Percentiles rank a stretch among this genome's conserved stretches.
Conservation (phyloP, 1,139 yeast genomes). For the Suhomyces coccinellae region DNA sequence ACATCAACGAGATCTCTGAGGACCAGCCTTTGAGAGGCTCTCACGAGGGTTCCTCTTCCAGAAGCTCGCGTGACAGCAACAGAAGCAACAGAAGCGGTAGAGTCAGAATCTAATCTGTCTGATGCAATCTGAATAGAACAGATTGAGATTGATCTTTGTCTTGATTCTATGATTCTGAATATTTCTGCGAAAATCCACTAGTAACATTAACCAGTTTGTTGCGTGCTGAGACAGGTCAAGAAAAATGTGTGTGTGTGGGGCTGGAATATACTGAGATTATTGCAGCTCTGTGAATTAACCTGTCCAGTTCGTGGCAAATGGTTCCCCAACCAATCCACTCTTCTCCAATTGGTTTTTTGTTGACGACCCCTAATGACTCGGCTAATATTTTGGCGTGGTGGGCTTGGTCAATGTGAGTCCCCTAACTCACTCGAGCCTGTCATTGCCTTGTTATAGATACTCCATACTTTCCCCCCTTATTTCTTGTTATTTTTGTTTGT, state of each 20-base stretch:
- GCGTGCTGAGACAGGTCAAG: slow-evolving; percentile 9
- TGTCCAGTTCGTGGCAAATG: background rate
- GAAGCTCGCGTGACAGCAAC: slow-evolving; percentile 4
- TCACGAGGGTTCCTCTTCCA: slow-evolving; percentile 4
- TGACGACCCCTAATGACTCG: slow-evolving; percentile 12
- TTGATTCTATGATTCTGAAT: no score
- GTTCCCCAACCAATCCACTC: slow-evolving; percentile 3
- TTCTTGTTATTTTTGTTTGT: slow-evolving; percentile 7
- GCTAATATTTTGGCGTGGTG: slow-evolving; percentile 4
- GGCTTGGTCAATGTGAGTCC: background rate
- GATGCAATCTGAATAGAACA: no score
- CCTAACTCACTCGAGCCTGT: slow-evolving; percentile 1
- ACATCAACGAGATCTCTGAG: slow-evolving; percentile 2
- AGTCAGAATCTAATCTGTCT: slow-evolving; percentile 1
- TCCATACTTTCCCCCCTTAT: slow-evolving; percentile 11
- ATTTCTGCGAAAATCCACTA: background rate
- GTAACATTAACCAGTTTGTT: background rate
- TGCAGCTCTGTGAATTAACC: slow-evolving; percentile 12
- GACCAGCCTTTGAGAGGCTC: slow-evolving; percentile 11
- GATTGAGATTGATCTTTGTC: no score
- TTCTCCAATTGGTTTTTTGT: slow-evolving; percentile 6
- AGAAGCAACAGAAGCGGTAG: slow-evolving; percentile 6
- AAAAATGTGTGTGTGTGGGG: slow-evolving; percentile 19
- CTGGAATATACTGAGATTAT: slow-evolving; percentile 12
- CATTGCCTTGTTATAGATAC: slow-evolving; percentile 8